These are phyloP conservation scores for Saitozyma podzolica DNA, from an alignment of 768 basidiomycete genomes.

Conservation along the genomic window DNA sequence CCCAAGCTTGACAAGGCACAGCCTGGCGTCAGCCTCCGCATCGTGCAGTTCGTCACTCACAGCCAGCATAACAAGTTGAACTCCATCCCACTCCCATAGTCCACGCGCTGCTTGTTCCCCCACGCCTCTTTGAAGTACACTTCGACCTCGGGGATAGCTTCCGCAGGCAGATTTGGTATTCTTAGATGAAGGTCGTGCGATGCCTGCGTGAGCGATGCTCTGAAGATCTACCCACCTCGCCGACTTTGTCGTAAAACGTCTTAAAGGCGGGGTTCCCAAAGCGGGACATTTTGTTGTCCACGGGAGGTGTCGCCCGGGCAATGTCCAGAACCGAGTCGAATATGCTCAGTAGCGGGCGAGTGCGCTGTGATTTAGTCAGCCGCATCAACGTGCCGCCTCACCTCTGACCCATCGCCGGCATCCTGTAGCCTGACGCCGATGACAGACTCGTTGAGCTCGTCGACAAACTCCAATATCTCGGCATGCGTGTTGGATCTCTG, in stretches of 20 bases:
- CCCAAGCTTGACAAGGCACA: slow-evolving; percentile 74
- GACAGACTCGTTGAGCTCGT: slow-evolving; percentile 71
- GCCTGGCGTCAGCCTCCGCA: slow-evolving; percentile 55
- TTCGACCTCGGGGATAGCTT: slow-evolving; percentile 68
- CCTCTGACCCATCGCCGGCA: slow-evolving; percentile 61
- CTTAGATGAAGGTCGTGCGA: slow-evolving; percentile 62
- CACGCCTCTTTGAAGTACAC: slow-evolving; percentile 82
- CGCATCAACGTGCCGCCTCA: slow-evolving; percentile 54
- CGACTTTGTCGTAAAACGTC: slow-evolving; percentile 80
- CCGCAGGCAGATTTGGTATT: slow-evolving; percentile 62
- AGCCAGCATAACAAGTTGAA: slow-evolving; percentile 96
- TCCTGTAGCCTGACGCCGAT: slow-evolving; percentile 75
- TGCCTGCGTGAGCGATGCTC: slow-evolving; percentile 52
- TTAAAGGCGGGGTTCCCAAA: slow-evolving; percentile 98
- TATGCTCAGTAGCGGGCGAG: slow-evolving; percentile 63
- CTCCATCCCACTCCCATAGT: slow-evolving; percentile 99
- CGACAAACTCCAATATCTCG: slow-evolving; percentile 69
- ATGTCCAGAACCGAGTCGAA: slow-evolving; percentile 68
- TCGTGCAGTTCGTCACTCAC: slow-evolving; percentile 57
- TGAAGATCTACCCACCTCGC: slow-evolving; percentile 57
- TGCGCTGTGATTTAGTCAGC: slow-evolving; percentile 57
- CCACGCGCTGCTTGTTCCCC: slow-evolving; percentile 88
- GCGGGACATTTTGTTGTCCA: slow-evolving; percentile 82
- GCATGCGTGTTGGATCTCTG: slow-evolving; percentile 70
- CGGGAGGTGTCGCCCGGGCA: slow-evolving; percentile 72